Evolutionary conservation across 1,284 basidiomycete genomes (phyloP).

Genomic region (Amylostereum areolatum): DNA sequence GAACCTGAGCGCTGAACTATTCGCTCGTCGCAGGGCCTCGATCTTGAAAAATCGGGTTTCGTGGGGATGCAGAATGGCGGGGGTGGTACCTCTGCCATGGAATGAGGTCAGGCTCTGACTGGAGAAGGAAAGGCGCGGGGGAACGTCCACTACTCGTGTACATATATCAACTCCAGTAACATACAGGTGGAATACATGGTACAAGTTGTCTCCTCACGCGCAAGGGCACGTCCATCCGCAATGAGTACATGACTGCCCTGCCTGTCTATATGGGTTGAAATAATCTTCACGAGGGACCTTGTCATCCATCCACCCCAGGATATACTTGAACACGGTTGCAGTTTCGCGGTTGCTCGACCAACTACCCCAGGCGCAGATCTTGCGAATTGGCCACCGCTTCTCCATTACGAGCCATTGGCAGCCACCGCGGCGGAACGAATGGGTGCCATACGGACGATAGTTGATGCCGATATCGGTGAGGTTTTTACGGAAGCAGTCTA

Average conservation of each 20-base stretch:
- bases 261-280: slow-evolving; percentile 11
- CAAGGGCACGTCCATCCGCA: slow-evolving; percentile 11
- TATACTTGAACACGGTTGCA: slow-evolving; percentile 18
- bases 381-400: slow-evolving; percentile 11
- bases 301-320: slow-evolving; percentile 17
- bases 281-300: slow-evolving; percentile 10
- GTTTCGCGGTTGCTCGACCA: slow-evolving; percentile 17
- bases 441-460: slow-evolving; percentile 17
- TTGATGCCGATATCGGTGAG: slow-evolving; percentile 16
- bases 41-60: too few relatives aligned
- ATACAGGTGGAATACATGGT: too few relatives aligned
- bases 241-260: neutral
- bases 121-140: too few relatives aligned
- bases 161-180: too few relatives aligned
- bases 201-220: too few relatives aligned
- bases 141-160: too few relatives aligned
- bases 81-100: too few relatives aligned
- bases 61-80: too few relatives aligned
- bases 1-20: too few relatives aligned
- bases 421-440: slow-evolving; percentile 20
- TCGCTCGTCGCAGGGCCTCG: too few relatives aligned
- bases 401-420: slow-evolving; percentile 17
- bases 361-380: slow-evolving; percentile 17
- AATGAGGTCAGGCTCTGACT: too few relatives aligned
- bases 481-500: slow-evolving; percentile 18